These are phyloP conservation scores for Pseudonitzschia pungens DNA, from an alignment of 108 stramenopile species.

Conservation along the genomic window DNA sequence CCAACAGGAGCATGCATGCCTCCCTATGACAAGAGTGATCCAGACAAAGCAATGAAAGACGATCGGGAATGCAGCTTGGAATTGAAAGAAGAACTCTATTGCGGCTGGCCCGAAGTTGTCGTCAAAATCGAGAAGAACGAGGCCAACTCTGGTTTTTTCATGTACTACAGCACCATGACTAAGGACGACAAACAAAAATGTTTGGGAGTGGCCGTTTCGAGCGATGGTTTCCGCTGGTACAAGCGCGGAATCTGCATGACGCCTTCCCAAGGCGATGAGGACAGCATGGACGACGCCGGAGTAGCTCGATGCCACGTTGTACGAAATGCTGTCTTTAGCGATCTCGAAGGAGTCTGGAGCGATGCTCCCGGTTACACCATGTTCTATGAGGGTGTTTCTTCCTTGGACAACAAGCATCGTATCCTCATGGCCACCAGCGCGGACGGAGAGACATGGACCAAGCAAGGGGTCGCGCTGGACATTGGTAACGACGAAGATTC, in stretches of 20 bases:
- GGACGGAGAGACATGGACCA: conserved; percentile 71
- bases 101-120: conserved; percentile 90
- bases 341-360: conserved; percentile 49
- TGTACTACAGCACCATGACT: conserved; percentile 92
- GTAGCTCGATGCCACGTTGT: conserved; percentile 78
- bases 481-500: conserved; percentile 53
- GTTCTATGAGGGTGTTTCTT: conserved; percentile 81
- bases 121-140: conserved; percentile 48
- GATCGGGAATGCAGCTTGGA: conserved; percentile 33
- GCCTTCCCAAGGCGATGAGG: conserved; percentile 47
- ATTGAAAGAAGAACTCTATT: conserved; percentile 82
- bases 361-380: conserved; percentile 57
- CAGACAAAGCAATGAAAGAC: conserved; percentile 47
- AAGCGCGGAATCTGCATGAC: conserved; percentile 68
- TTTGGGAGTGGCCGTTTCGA: conserved; percentile 73
- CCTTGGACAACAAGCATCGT: conserved; percentile 71
- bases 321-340: conserved; percentile 53
- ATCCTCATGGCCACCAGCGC: conserved; percentile 71
- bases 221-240: conserved; percentile 83
- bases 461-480: conserved; percentile 70
- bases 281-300: conserved; percentile 72
- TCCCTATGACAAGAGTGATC: conserved; percentile 57
- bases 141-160: conserved; percentile 68
- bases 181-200: conserved; percentile 77
- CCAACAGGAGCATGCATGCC: conserved; percentile 75